Percentiles rank a stretch among this genome's conserved stretches.
Evolutionary conservation across 495 filamentous ascomycete genomes (phyloP).

Genomic region (Lasiosphaeris hirsuta): DNA sequence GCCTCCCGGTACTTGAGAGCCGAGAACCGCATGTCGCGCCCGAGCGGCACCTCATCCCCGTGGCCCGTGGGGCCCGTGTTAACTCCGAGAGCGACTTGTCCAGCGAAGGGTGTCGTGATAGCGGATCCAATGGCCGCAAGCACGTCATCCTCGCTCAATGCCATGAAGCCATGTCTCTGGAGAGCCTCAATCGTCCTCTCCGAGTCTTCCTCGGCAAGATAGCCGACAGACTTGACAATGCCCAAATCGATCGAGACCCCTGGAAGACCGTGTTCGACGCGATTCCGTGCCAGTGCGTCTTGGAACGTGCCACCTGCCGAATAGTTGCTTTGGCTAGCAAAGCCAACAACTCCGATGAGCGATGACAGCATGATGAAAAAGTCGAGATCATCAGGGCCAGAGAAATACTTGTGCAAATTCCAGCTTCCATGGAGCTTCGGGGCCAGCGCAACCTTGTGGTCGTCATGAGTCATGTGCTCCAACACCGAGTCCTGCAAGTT

Average conservation of each 20-base stretch:
- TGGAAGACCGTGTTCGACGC: conserved; percentile 24
- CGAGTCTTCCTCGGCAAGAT: conserved; percentile 23
- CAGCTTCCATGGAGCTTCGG: conserved; percentile 51
- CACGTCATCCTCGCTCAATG: conserved; percentile 21
- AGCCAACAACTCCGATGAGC: conserved; percentile 39
- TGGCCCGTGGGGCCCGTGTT: conserved; percentile 22
- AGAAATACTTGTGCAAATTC: conserved; percentile 46
- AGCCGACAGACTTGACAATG: conserved; percentile 37
- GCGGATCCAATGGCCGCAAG: conserved; percentile 22
- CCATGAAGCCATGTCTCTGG: conserved; percentile 21
- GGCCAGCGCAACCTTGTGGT: conserved; percentile 39
- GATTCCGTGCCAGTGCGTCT: conserved; percentile 26
- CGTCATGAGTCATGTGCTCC: conserved; percentile 44
- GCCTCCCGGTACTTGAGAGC: conserved; percentile 16
- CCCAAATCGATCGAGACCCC: conserved; percentile 49
- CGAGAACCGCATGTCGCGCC: conserved; percentile 20
- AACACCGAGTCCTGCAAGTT: conserved; percentile 36
- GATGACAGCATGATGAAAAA: conserved; percentile 58
- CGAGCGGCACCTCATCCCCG: conserved; percentile 1
- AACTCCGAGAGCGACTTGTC: conserved; percentile 20
- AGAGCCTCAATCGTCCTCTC: conserved; percentile 21
- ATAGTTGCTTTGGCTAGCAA: conserved; percentile 47
- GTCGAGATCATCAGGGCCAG: conserved; percentile 31
- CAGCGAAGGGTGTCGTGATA: conserved; percentile 23
- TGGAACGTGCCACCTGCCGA: conserved; percentile 43